Evolutionary conservation across 1,139 yeast species (phyloP).

Genomic region (Saccharomycopsis phalli): DNA sequence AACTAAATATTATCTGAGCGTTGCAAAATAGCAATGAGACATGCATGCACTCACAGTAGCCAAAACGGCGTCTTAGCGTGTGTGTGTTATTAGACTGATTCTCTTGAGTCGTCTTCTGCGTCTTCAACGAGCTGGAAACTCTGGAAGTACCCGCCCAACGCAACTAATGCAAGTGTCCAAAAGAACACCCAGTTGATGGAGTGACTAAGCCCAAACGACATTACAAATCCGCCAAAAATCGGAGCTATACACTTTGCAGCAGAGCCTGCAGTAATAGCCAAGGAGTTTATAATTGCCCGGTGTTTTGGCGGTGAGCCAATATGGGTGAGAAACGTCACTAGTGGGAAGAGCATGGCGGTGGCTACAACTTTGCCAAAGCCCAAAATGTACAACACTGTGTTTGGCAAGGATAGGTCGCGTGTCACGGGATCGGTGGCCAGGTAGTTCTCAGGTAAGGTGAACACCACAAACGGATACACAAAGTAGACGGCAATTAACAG

Average conservation of each 20-base stretch:
- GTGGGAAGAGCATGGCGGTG: constrained; percentile 35
- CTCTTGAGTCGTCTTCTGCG: constrained; percentile 24
- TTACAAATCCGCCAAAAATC: constrained; percentile 46
- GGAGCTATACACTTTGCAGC: constrained; percentile 55
- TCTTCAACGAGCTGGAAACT: constrained; percentile 31
- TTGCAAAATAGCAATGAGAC: too few relatives aligned
- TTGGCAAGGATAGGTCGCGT: constrained; percentile 15
- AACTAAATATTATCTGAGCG: too few relatives aligned
- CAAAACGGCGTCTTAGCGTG: too few relatives aligned
- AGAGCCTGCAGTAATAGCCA: constrained; percentile 41
- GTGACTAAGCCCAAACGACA: constrained; percentile 39
- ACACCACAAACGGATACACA: constrained; percentile 41
- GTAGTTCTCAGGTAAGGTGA: constrained; percentile 29
- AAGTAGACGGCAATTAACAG: constrained; percentile 43
- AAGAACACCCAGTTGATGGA: constrained; percentile 44
- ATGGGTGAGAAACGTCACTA: constrained; percentile 37
- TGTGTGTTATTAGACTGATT: too few relatives aligned
- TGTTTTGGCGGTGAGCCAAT: constrained; percentile 40
- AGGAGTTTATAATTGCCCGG: constrained; percentile 44
- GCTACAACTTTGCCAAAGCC: constrained; percentile 29
- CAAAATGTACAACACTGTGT: constrained; percentile 23
- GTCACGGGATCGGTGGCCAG: constrained; percentile 13
- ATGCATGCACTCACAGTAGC: too few relatives aligned
- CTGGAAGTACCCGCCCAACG: constrained; percentile 24
- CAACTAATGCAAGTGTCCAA: constrained; percentile 35